A percentile compares a stretch with the other conserved stretches of the same genome.
These are phyloP conservation scores for Tremellales sp. DNA, from an alignment of 1,284 basidiomycete genomes.

Conservation along the genomic window DNA sequence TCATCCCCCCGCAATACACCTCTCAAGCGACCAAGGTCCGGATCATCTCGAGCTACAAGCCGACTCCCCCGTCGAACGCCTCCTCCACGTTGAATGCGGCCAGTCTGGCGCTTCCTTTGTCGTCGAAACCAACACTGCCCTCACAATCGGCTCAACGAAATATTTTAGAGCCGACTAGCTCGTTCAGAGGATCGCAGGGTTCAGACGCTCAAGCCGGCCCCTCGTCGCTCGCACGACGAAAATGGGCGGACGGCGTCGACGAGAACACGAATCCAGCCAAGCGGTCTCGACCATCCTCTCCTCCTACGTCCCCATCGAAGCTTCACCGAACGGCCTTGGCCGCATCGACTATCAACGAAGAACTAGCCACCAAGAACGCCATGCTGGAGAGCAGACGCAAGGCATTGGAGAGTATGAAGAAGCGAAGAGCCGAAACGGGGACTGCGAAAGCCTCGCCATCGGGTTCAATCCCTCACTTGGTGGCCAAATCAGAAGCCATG, in stretches of 20 bases:
- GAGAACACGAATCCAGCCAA: background rate
- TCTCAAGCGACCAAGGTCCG: conserved; percentile 8
- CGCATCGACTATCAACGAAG: background rate
- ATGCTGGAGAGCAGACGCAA: conserved; percentile 32
- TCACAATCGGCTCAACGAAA: too few species aligned
- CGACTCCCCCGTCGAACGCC: too few species aligned
- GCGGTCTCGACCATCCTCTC: background rate
- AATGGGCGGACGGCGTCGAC: background rate
- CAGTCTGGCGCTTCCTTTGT: too few species aligned
- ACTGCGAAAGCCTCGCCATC: background rate
- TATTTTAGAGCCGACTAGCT: too few species aligned
- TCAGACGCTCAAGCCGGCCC: background rate
- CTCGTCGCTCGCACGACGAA: background rate
- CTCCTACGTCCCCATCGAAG: background rate
- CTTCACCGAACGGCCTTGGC: background rate
- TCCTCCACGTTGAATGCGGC: too few species aligned
- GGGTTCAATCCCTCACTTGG: too few species aligned
- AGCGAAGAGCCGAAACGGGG: conserved; percentile 6
- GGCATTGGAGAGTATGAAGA: conserved; percentile 33
- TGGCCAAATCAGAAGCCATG: background rate
- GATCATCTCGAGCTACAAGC: conserved; percentile 17
- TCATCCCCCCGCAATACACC: background rate
- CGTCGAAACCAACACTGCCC: too few species aligned
- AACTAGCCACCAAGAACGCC: conserved; percentile 16
- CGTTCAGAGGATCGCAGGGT: too few species aligned